Evolutionary conservation across 176 grass and related monocot species (phyloP), one percentile per base, ranked within the genome.

Genomic region (Avena sativa): DNA sequence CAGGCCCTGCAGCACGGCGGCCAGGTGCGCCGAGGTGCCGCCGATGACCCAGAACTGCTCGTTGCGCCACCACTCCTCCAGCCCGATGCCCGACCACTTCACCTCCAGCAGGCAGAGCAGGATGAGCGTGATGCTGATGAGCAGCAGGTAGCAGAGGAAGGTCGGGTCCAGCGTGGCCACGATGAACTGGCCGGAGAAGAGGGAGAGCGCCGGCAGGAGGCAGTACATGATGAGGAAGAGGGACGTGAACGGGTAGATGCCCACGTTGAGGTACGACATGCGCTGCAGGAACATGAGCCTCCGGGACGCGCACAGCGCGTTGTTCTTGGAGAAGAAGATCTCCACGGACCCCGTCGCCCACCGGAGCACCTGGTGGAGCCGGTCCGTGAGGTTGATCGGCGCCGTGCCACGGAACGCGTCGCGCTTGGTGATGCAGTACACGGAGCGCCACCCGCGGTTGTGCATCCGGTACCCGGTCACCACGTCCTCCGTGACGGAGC

Each of bases 41-140:
- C 94, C 97, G 13, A 99, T 96, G 7, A 99, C 85, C 94, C 97
- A 99, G 85, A 96, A 99, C 87, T 99, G 97, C 89, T 99, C 94
- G 63, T 96, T 99, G 26, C 97, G 85, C 94, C 97, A 99, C 97
- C 97, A 96, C 79, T 99, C 97, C 86, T 97, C 94, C 25, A 94
- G 89, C 6, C 85, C 94, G 87, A 97, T 97, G 60, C 94, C 94
- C 7, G 94, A 97, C 94, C 94, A 97, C 85, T 97, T 97, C 4
- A 97, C 90, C 88, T 97, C 94, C 12, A 94, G 92, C 56, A 97
- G 86, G 74, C 90, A 91, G 2, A 94, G 86, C 71, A 92, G 92
- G 76, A 88, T 91, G 16, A 97, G 95, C 38, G 95, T 97, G 47
- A 69, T 4, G 76, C 86, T 94, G 86, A 97, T 97, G 21, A 91